Evolutionary conservation across 2,329 filamentous ascomycete species (phyloP).

Genomic region (Botrytis byssoidea): DNA sequence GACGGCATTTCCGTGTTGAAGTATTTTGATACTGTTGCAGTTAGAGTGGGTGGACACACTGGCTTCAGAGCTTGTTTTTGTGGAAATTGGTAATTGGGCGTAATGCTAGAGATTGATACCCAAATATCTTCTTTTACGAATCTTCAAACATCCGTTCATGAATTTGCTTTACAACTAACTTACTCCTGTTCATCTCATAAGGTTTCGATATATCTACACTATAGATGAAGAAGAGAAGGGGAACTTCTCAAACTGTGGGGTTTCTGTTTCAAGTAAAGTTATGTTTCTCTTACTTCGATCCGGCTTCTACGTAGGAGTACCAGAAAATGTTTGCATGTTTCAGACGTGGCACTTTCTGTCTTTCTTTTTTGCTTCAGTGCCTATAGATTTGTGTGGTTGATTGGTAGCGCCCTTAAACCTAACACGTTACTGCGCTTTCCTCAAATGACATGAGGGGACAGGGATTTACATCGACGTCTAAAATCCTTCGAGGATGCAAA

Average conservation of each 20-base stretch:
- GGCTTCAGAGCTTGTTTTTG: background rate
- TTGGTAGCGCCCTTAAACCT: background rate
- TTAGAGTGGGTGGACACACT: background rate
- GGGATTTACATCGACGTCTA: slow-evolving; percentile 2
- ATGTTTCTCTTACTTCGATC: background rate
- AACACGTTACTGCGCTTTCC: background rate
- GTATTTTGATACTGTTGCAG: background rate
- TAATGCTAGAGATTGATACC: background rate
- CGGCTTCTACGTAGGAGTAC: background rate
- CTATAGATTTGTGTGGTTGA: background rate
- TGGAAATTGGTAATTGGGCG: background rate
- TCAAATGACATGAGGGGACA: background rate
- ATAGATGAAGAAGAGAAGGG: background rate
- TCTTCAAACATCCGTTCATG: background rate
- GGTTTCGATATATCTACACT: background rate
- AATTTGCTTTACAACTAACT: background rate
- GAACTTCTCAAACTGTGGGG: background rate
- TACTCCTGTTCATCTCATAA: background rate
- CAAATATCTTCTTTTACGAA: background rate
- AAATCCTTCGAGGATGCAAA: slow-evolving; percentile 7
- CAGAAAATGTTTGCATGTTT: background rate
- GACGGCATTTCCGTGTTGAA: background rate
- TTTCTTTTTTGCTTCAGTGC: background rate
- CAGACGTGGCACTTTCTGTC: slow-evolving; percentile 5
- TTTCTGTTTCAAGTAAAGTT: background rate